Evolutionary conservation across 352 stramenopile species (phyloP), one percentile per base, ranked within the genome.

Genomic region (Phytophthora lateralis): DNA sequence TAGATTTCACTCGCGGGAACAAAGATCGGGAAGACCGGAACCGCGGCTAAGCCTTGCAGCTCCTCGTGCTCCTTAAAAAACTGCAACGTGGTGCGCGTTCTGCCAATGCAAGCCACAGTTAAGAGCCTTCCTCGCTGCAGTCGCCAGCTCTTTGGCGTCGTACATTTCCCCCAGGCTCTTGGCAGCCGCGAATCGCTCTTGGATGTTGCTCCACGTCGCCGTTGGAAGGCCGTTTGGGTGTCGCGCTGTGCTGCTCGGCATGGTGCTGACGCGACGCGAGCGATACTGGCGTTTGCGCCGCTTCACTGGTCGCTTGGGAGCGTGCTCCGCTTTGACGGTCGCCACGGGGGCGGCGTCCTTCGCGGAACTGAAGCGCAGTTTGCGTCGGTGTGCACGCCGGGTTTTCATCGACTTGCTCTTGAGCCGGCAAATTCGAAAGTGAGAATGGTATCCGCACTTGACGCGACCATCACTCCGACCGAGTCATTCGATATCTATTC

Each of bases 1-100:
- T 90, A 90, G 38, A 89, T 76, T 27, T 89, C 83, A 38, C 66
- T 85, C 7, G 80, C 68, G 7, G 77, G 70, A 7, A 92, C 62
- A 4, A 78, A 50, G 24, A 89, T 76, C 0, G 80, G 81, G 30
- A 82, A 85, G 12, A 56, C 47, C 3, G 60, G 50, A 5, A 8
- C 37, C 0, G 48, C 29, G n/a, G 27, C 45, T 17, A 56, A 54
- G 37, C 44, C 47, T 32, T 82, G 73, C 6, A 76, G 42, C 4
- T 52, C 38, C 47, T 89, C 80, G 17, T 92, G 71, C 62, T 88
- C 78, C 11, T 81, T 73, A 55, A 92, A 88, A 27, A 92, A 88
- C n/a, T 71, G 59, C 44, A 91, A 43, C 6, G 73, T 79, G 18
- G 76, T 74, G 24, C 63, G 56, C 26, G 82, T 87, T 59, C 82